Evolutionary conservation across 2,329 filamentous ascomycete species (phyloP), one percentile per base, ranked within the genome.

Genomic region (Paracorniculantispora psalliotae): DNA sequence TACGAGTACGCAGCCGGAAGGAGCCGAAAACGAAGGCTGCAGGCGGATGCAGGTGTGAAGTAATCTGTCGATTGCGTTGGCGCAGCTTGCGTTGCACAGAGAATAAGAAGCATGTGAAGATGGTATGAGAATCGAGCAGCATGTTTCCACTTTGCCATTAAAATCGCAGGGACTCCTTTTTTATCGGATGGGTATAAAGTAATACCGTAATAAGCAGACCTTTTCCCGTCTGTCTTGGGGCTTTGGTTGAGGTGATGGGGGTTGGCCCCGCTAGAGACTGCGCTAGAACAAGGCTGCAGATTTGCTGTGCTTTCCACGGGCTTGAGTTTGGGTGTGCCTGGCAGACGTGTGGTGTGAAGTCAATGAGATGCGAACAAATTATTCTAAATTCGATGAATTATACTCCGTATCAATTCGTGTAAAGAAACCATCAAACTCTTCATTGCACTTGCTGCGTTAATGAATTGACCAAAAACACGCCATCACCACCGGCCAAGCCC

Each of bases 1-100:
- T 57, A 49, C 54, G 54, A 57, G 46, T 57, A 57, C 54, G 54
- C 26, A 8, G 25, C 41, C 52, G 52, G 52, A 55, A 37, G 26
- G 21, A 43, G 41, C 46, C 54, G 54, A 49, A 49, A 57, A 57
- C 54, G 54, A 57, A 33, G 17, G n/a, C n/a, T 19, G 26, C 37
- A 33, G 23, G n/a, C 4, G 4, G n/a, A 2, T 47, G 9, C 21
- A 26, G 21, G 17, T 19, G 15, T 19, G 41, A n/a, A 6, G n/a
- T 17, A 19, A 15, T 10, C 39, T 44, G 25, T 17, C 7, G 4
- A 13, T 21, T 17, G 23, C 15, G 12, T 33, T 21, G 13, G 33
- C 8, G 19, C 19, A 33, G 5, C 39, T 17, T 17, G 26, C 19
- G n/a, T n/a, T n/a, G 39, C 19, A 7, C 8, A 28, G 21, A 39